phyloP scores from a whole-genome alignment of 495 filamentous ascomycete genomes.

The Cetradonia linearis region DNA sequence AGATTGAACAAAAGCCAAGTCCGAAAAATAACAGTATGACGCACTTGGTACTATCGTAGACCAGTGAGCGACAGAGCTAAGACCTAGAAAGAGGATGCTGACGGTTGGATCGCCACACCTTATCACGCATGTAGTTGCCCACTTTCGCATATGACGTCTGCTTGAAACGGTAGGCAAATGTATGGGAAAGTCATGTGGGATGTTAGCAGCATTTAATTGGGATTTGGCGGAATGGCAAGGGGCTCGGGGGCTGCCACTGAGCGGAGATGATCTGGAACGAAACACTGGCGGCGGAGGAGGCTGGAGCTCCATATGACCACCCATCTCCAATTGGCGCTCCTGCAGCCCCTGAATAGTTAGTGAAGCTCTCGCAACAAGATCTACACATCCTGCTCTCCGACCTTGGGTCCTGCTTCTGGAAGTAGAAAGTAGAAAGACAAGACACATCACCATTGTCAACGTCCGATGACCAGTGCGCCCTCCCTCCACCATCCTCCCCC shows the following conservation, averaged over 20 bases:
- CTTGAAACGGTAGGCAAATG: neutral
- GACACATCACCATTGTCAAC: neutral
- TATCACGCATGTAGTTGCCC: no score
- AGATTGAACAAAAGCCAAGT: no score
- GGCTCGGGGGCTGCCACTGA: no score
- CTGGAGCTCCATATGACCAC: neutral
- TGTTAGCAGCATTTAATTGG: neutral
- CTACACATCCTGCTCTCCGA: neutral
- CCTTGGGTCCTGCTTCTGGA: neutral
- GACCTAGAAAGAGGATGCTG: no score
- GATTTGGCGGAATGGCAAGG: neutral
- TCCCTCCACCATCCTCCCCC: neutral
- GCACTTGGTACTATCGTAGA: no score
- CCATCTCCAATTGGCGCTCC: neutral
- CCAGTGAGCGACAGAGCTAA: no score
- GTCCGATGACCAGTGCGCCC: neutral
- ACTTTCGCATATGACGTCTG: neutral
- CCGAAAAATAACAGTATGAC: no score
- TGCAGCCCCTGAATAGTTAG: constrained; percentile 1
- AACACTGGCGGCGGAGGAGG: neutral
- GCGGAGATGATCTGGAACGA: neutral
- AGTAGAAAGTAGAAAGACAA: neutral
- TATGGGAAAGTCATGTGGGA: neutral
- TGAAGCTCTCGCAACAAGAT: neutral
- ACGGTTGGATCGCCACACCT: no score